These are phyloP conservation scores for Hericium erinaceus DNA, from an alignment of 768 basidiomycete genomes.

Conservation along the genomic window DNA sequence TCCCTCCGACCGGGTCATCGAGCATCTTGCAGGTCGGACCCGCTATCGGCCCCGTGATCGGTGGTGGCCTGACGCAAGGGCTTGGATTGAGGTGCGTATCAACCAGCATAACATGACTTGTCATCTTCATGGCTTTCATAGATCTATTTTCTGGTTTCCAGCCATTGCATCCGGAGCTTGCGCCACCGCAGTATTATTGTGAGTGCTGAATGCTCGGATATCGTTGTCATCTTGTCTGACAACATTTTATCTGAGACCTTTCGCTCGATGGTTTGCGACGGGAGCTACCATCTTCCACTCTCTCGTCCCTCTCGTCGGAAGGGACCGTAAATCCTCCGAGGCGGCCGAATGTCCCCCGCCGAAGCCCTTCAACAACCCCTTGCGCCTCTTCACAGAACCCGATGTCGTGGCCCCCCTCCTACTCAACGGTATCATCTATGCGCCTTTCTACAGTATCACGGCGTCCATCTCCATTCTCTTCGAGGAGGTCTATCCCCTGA, in stretches of 20 bases:
- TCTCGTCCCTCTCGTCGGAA: conserved; percentile 24
- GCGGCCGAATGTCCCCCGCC: conserved; percentile 14
- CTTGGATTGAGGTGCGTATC: conserved; percentile 23
- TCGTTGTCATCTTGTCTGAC: not conserved
- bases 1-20: not conserved
- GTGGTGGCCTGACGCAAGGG: conserved; percentile 29
- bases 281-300: conserved; percentile 28
- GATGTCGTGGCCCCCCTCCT: conserved; percentile 47
- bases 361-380: conserved; percentile 41
- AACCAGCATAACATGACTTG: not conserved
- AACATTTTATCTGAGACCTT: conserved; percentile 36
- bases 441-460: conserved; percentile 51
- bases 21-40: conserved; percentile 21
- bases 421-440: conserved; percentile 44
- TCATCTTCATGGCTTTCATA: conserved; percentile 3
- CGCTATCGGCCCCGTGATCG: conserved; percentile 36
- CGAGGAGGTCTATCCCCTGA: conserved; percentile 47
- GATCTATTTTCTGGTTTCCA: conserved; percentile 36
- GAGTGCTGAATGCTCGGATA: conserved; percentile 1
- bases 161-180: conserved; percentile 26
- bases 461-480: conserved; percentile 58
- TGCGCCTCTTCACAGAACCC: conserved; percentile 42
- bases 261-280: conserved; percentile 33
- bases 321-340: conserved; percentile 23
- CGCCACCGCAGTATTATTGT: conserved; percentile 28